Base-by-base conservation (phyloP, 129 eudicot genomes). In the Glebionis coronaria region DNA sequence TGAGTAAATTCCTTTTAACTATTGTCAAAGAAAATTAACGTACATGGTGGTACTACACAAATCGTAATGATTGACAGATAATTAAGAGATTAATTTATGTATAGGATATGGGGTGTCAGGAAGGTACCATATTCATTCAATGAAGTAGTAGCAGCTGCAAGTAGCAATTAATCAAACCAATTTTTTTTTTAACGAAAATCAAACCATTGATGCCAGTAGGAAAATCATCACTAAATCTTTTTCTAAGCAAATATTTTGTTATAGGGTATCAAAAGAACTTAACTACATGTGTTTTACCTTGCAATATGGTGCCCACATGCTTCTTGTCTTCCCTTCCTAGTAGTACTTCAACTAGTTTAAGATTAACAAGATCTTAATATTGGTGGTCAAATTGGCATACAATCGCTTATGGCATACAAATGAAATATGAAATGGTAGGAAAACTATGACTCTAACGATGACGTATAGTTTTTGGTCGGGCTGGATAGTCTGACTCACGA, bases 71-170 rank as follows among this genome's bases (percentile, higher is more conserved):
- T 75, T 75, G 74, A 75, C 56, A 58, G 55, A 68, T 60, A 60
- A 59, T 44, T 5, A 61, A 20, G 18, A 4, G 74, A 75, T 52
- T 68, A 59, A 60, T 67, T 47, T 56, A 38, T 58, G 55, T n/a
- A n/a, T 67, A 68, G 12, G 44, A 45, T 44, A 4, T 75, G 29
- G 73, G 73, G 52, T 58, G 79, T 44, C 50, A 66, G 69, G 79
- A 75, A 67, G 74, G 74, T 75, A 75, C 79, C 77, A 67, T 75
- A 16, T 51, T 35, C 63, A 59, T 67, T 49, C 6, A 75, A 49
- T 74, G 66, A 74, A 56, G 73, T 56, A 74, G 68, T 62, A 67
- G n/a, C n/a, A n/a, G n/a, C n/a, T n/a, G 28, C 40, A 35, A 67
- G 74, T 73, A 67, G 50, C 25, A 65, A 67, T 25, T 65, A 65